Percentiles rank a stretch among this genome's conserved stretches.
Conservation (phyloP, 768 basidiomycete genomes). For the Termitomyces sp. region DNA sequence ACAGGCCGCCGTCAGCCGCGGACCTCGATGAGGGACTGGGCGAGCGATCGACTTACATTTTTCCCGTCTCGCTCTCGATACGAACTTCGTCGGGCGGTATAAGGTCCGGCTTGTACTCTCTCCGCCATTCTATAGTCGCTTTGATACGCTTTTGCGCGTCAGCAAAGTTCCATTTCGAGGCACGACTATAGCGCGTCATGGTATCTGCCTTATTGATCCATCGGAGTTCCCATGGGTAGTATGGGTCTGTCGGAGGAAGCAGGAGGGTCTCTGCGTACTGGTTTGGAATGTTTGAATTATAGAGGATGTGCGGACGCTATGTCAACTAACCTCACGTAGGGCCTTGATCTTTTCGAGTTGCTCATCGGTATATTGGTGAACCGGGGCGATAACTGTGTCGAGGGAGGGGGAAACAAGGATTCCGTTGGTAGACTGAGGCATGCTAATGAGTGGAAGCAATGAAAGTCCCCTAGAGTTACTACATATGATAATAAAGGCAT, state of each 20-base stretch:
- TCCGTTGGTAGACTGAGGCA: slow-evolving; percentile 21
- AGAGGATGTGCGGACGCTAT: background rate
- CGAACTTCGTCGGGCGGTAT: slow-evolving; percentile 77
- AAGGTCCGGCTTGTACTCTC: slow-evolving; percentile 80
- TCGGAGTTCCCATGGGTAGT: slow-evolving; percentile 69
- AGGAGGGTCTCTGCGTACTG: slow-evolving; percentile 65
- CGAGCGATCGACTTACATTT: slow-evolving; percentile 54
- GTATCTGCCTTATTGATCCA: slow-evolving; percentile 72
- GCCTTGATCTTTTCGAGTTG: slow-evolving; percentile 55
- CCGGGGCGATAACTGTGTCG: slow-evolving; percentile 47
- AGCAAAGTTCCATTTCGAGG: slow-evolving; percentile 75
- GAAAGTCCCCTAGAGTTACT: background rate
- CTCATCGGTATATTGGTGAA: slow-evolving; percentile 55
- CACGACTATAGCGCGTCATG: slow-evolving; percentile 73
- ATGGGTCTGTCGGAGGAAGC: slow-evolving; percentile 64
- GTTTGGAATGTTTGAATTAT: background rate
- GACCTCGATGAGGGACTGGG: background rate
- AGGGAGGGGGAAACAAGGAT: slow-evolving; percentile 53
- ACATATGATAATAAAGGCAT: background rate
- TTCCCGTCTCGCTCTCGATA: slow-evolving; percentile 79
- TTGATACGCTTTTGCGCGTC: slow-evolving; percentile 78
- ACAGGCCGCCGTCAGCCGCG: background rate
- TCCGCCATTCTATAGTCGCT: slow-evolving; percentile 76
- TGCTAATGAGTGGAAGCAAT: slow-evolving; percentile 5
- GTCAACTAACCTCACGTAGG: slow-evolving; percentile 49